phyloP scores from a whole-genome alignment of 73 alveolate genomes.

The Paramecium tetraurelia region DNA sequence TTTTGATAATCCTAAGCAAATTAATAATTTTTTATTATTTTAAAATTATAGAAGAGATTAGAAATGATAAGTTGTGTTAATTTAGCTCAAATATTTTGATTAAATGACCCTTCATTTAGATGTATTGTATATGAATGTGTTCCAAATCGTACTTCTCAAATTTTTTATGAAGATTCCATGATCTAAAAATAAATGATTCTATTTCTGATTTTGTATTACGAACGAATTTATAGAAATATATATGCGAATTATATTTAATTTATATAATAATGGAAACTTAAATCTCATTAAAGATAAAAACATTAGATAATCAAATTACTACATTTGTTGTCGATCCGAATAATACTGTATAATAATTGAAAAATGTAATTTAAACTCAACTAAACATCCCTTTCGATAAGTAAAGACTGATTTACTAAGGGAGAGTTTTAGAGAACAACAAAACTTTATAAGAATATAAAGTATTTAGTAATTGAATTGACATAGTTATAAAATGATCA shows the following conservation, averaged over 20 bases:
- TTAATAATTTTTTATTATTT: too few species aligned
- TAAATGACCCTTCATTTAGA: too few species aligned
- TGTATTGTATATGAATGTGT: too few species aligned
- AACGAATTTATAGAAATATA: not conserved
- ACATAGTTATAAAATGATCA: slow-evolving; percentile 79
- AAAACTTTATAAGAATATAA: slow-evolving; percentile 72
- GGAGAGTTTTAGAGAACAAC: slow-evolving; percentile 83
- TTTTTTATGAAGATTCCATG: too few species aligned
- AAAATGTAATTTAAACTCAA: slow-evolving; percentile 60
- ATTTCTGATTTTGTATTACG: not conserved
- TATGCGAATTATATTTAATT: not conserved
- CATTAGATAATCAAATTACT: slow-evolving; percentile 23
- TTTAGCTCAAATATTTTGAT: too few species aligned
- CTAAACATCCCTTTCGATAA: slow-evolving; percentile 75
- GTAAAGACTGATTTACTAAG: slow-evolving; percentile 89
- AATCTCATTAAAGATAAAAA: not conserved
- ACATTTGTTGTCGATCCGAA: not conserved
- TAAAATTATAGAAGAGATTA: too few species aligned
- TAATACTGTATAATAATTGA: slow-evolving; percentile 61
- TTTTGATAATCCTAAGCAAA: too few species aligned
- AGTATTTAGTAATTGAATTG: not conserved
- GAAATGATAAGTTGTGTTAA: not conserved
- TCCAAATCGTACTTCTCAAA: too few species aligned
- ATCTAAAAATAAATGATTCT: too few species aligned
- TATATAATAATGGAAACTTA: slow-evolving; percentile 5